A percentile compares a stretch with the other conserved stretches of the same genome.
phyloP scores from a whole-genome alignment of 2,329 filamentous ascomycete genomes.

The Sporothrix globosa region DNA sequence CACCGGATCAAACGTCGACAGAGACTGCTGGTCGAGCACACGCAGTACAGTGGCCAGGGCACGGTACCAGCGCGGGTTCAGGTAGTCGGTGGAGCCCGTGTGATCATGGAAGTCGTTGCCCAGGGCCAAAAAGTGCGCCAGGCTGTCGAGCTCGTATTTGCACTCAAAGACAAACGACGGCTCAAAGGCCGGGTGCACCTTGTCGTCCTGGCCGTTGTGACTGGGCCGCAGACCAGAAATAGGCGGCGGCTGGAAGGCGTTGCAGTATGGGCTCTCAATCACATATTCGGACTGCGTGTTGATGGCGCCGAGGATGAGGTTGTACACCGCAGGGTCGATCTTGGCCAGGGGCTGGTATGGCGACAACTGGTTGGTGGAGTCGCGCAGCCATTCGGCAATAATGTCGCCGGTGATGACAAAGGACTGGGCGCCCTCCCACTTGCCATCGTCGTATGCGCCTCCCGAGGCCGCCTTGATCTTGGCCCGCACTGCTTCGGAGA shows the following conservation, averaged over 20 bases:
- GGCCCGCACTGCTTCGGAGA: conserved; percentile 43
- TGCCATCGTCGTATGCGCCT: conserved; percentile 53
- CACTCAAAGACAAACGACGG: conserved; percentile 89
- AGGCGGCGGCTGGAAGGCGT: conserved; percentile 93
- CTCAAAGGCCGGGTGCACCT: conserved; percentile 85
- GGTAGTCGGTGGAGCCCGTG: conserved; percentile 71
- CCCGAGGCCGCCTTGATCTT: conserved; percentile 33
- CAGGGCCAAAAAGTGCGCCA: conserved; percentile 86
- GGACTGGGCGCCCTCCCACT: conserved; percentile 83
- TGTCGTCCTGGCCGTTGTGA: conserved; percentile 79
- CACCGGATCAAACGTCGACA: conserved; percentile 74
- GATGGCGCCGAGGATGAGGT: conserved; percentile 42
- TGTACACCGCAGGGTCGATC: conserved; percentile 76
- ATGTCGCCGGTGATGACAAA: conserved; percentile 94
- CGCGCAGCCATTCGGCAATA: conserved; percentile 89
- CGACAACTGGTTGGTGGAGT: conserved; percentile 86
- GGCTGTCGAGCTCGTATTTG: conserved; percentile 97
- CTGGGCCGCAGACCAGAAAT: conserved; percentile 72
- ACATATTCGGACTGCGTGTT: conserved; percentile 81
- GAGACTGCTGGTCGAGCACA: conserved; percentile 77
- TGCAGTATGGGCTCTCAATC: conserved; percentile 94
- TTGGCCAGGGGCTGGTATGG: conserved; percentile 86
- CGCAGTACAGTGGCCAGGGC: conserved; percentile 75
- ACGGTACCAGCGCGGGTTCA: conserved; percentile 75
- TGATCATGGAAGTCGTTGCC: conserved; percentile 84